Percentiles rank a stretch among this genome's conserved stretches.
These are phyloP conservation scores for Dissoconium aciculare DNA, from an alignment of 2,329 filamentous ascomycete species.

Conservation along the genomic window DNA sequence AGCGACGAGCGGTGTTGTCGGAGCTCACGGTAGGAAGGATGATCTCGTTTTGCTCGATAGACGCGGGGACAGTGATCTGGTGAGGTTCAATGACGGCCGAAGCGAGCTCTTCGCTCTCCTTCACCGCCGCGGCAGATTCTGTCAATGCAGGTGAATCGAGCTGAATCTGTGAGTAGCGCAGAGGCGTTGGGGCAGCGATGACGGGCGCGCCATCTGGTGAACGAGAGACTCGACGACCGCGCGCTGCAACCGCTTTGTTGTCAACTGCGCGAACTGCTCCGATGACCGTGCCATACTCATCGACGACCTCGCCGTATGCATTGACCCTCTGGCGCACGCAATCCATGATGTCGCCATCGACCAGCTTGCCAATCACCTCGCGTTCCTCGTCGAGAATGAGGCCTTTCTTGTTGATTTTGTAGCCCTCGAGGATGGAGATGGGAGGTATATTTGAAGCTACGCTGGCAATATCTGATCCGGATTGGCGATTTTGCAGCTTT, in stretches of 20 bases:
- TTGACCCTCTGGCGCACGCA: conserved; percentile 34
- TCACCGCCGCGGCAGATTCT: no score
- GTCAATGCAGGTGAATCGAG: no score
- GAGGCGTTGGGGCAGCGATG: not conserved
- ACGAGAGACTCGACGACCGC: conserved; percentile 1
- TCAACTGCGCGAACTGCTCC: conserved; percentile 21
- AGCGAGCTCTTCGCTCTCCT: not conserved
- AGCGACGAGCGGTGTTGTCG: no score
- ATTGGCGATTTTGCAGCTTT: no score
- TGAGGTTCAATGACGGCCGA: conserved; percentile 9
- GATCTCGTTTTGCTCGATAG: conserved; percentile 1
- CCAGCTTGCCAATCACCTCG: conserved; percentile 33
- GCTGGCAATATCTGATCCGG: not conserved
- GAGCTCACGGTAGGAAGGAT: not conserved
- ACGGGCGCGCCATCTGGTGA: conserved; percentile 3
- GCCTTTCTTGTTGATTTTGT: conserved; percentile 42
- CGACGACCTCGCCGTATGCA: conserved; percentile 32
- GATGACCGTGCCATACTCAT: conserved; percentile 33
- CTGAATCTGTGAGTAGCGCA: not conserved
- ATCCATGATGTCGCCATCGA: conserved; percentile 30
- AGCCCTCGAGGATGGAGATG: conserved; percentile 32
- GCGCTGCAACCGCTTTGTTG: conserved; percentile 1
- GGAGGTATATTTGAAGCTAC: conserved; percentile 19
- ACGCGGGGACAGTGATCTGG: conserved; percentile 10
- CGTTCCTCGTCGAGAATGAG: conserved; percentile 35